These are phyloP conservation scores for Talaromyces albobiverticillius DNA, from an alignment of 2,329 filamentous ascomycete genomes.

Conservation along the genomic window DNA sequence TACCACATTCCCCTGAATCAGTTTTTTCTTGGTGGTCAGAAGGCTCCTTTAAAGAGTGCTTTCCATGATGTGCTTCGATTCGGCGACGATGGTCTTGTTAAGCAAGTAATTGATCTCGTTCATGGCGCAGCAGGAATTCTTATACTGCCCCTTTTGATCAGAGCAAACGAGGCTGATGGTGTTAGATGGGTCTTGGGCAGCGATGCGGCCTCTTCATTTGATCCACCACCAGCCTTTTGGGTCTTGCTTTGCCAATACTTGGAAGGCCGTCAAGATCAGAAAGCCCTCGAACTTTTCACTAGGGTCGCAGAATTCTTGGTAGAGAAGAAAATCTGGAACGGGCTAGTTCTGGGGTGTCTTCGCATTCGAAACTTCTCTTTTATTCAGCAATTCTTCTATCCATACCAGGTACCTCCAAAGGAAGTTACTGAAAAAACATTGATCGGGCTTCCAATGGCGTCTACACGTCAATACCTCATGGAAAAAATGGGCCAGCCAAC, in stretches of 20 bases:
- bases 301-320: constrained; percentile 10
- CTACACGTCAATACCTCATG: constrained; percentile 4
- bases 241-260: not conserved
- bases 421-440: constrained; percentile 13
- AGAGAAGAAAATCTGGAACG: constrained; percentile 9
- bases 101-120: not conserved
- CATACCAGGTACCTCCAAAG: constrained; percentile 1
- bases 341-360: constrained; percentile 12
- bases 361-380: constrained; percentile 11
- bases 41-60: not conserved
- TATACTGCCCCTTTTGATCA: constrained; percentile 1
- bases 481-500: constrained; percentile 9
- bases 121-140: not conserved
- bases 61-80: not conserved
- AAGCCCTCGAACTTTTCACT: constrained; percentile 2
- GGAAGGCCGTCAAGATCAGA: not conserved
- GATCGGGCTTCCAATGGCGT: not conserved
- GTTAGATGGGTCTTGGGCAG: not conserved
- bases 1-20: not conserved
- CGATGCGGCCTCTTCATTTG: not conserved
- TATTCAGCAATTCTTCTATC: constrained; percentile 15
- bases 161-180: not conserved
- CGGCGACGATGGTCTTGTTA: not conserved
- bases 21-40: not conserved
- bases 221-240: not conserved